Percentiles rank a stretch among this genome's conserved stretches.
phyloP scores from a whole-genome alignment of 2,329 filamentous ascomycete species.

The Aureobasidium vineae region DNA sequence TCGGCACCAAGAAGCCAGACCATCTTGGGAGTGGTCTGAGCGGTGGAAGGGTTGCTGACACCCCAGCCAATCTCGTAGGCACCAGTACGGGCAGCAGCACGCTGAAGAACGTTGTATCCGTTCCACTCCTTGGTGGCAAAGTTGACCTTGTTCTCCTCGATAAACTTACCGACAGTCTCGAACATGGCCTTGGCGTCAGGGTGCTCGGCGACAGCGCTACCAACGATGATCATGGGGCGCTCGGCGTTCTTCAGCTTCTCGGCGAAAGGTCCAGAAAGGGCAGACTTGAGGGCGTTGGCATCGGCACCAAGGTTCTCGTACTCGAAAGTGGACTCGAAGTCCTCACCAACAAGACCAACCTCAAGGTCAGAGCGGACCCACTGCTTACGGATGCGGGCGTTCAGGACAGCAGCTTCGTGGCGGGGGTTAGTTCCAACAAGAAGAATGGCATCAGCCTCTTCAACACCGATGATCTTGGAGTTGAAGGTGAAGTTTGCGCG shows the following conservation, averaged over 20 bases:
- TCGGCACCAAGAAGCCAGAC: constrained; percentile 96
- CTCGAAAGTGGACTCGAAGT: constrained; percentile 92
- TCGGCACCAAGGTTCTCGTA: constrained; percentile 86
- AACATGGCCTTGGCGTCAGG: constrained; percentile 88
- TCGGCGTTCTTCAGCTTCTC: constrained; percentile 87
- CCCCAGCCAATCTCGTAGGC: constrained; percentile 97
- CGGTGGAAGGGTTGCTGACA: constrained; percentile 75
- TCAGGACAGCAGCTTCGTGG: constrained; percentile 91
- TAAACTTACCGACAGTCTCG: constrained; percentile 83
- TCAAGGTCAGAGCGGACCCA: constrained; percentile 95
- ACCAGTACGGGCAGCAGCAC: constrained; percentile 85
- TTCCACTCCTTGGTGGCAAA: constrained; percentile 93
- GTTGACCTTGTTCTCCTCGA: constrained; percentile 87
- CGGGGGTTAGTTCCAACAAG: constrained; percentile 93
- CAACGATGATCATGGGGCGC: constrained; percentile 94
- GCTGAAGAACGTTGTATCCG: constrained; percentile 94
- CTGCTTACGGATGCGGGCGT: constrained; percentile 96
- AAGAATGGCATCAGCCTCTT: constrained; percentile 88
- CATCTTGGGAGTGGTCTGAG: constrained; percentile 86
- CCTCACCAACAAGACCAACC: constrained; percentile 84
- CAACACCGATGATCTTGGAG: constrained; percentile 88
- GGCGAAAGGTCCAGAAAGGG: constrained; percentile 81
- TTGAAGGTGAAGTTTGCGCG: constrained; percentile 97
- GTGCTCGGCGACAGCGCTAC: constrained; percentile 89
- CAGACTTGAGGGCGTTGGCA: constrained; percentile 76